Percentiles rank a stretch among this genome's conserved stretches.
phyloP scores from a whole-genome alignment of 2,329 filamentous ascomycete species.

The Dactylonectria macrodidyma region DNA sequence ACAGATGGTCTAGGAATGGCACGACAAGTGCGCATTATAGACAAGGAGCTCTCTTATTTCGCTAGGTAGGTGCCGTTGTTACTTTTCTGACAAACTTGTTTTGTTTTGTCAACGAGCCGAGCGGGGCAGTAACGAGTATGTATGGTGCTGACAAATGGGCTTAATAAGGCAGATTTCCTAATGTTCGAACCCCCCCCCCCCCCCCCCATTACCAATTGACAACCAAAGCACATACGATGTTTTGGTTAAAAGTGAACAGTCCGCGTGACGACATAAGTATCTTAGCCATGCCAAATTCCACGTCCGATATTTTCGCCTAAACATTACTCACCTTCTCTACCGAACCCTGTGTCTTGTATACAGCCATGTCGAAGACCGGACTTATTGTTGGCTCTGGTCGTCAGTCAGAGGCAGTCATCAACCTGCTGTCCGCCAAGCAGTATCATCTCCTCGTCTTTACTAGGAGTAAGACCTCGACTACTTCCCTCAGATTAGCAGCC shows the following conservation, averaged over 20 bases:
- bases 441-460: conserved; percentile 14
- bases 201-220: not conserved
- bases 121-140: not conserved
- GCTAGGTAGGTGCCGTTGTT: not conserved
- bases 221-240: not conserved
- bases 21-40: not conserved
- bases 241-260: not conserved
- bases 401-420: conserved; percentile 3
- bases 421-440: conserved; percentile 4
- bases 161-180: not conserved
- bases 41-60: not conserved
- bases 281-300: not conserved
- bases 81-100: not conserved
- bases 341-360: not conserved
- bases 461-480: conserved; percentile 3
- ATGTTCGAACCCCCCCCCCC: not conserved
- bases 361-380: conserved; percentile 6
- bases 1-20: not conserved
- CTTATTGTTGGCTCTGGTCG: conserved; percentile 10
- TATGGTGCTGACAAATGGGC: not conserved
- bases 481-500: not conserved
- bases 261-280: conserved; percentile 1
- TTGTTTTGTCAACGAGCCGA: not conserved
- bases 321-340: not conserved
- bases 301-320: not conserved